phyloP scores from a whole-genome alignment of 2,329 filamentous ascomycete genomes.

The Ascochyta koolunga region DNA sequence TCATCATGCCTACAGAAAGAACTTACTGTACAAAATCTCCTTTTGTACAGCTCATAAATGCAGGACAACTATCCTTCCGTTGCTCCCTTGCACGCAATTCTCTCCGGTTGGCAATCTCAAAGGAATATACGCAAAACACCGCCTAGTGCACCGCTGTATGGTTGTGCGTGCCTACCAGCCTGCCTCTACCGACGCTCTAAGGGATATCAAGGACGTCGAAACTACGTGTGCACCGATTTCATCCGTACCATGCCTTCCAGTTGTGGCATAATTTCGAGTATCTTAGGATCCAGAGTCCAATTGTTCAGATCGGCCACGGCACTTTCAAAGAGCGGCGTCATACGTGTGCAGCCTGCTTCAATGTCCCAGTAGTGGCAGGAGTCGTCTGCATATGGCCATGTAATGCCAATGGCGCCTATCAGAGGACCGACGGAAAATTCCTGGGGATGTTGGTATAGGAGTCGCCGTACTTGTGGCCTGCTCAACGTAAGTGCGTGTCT shows the following conservation, averaged over 20 bases:
- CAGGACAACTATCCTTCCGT: background rate
- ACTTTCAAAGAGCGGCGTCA: conserved; percentile 44
- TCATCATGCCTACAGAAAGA: background rate
- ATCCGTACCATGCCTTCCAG: conserved; percentile 39
- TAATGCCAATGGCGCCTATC: conserved; percentile 37
- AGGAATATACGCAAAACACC: conserved; percentile 8
- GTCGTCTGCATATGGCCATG: conserved; percentile 45
- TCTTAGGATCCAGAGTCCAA: conserved; percentile 44
- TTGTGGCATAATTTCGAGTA: conserved; percentile 42
- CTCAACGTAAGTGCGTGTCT: conserved; percentile 18
- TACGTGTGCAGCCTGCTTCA: conserved; percentile 39
- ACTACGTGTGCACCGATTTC: conserved; percentile 19
- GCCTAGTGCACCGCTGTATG: background rate
- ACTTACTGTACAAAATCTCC: conserved; percentile 3
- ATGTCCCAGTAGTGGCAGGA: conserved; percentile 48
- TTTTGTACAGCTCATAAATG: conserved; percentile 1
- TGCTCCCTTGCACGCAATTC: background rate
- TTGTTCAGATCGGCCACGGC: conserved; percentile 40
- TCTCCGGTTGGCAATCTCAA: background rate
- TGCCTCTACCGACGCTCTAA: conserved; percentile 6
- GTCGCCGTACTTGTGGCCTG: conserved; percentile 43
- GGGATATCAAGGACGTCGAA: background rate
- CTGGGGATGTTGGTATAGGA: conserved; percentile 41
- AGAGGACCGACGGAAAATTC: conserved; percentile 37
- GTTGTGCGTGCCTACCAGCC: background rate